phyloP scores from a whole-genome alignment of 495 filamentous ascomycete species.

The Penicillium arizonense region DNA sequence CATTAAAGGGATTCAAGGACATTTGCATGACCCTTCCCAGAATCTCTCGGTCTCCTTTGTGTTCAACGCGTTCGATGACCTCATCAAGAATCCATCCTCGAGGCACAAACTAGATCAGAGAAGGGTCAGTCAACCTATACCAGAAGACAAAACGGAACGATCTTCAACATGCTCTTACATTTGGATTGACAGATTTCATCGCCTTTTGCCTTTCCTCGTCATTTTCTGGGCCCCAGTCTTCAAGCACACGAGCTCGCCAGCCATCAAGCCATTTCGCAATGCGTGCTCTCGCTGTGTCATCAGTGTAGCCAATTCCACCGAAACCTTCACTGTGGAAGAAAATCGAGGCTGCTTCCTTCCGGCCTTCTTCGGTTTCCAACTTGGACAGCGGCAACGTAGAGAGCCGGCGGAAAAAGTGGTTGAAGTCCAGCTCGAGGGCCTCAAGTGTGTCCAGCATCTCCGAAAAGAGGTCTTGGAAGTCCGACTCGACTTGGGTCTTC shows the following conservation, averaged over 20 bases:
- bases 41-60: slow-evolving; percentile 76
- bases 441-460: slow-evolving; percentile 82
- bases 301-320: slow-evolving; percentile 54
- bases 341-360: slow-evolving; percentile 53
- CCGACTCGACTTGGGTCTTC: slow-evolving; percentile 57
- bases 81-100: slow-evolving; percentile 92
- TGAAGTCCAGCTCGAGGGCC: slow-evolving; percentile 79
- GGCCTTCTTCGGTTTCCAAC: slow-evolving; percentile 57
- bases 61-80: slow-evolving; percentile 82
- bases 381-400: slow-evolving; percentile 54
- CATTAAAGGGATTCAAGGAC: slow-evolving; percentile 78
- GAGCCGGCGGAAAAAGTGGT: slow-evolving; percentile 83
- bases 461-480: slow-evolving; percentile 76
- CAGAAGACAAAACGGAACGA: background rate
- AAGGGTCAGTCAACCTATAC: slow-evolving; percentile 1
- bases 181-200: slow-evolving; percentile 89
- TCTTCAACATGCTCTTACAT: slow-evolving; percentile 34
- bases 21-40: slow-evolving; percentile 73
- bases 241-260: slow-evolving; percentile 65
- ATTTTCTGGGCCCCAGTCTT: slow-evolving; percentile 63
- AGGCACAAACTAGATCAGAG: slow-evolving; percentile 62
- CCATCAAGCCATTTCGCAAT: slow-evolving; percentile 73
- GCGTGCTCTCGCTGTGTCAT: slow-evolving; percentile 55
- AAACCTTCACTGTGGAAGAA: slow-evolving; percentile 74
- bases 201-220: slow-evolving; percentile 61